A percentile compares a stretch with the other conserved stretches of the same genome.
These are phyloP conservation scores for Lentinula sp. DNA, from an alignment of 768 basidiomycete species.

Conservation along the genomic window DNA sequence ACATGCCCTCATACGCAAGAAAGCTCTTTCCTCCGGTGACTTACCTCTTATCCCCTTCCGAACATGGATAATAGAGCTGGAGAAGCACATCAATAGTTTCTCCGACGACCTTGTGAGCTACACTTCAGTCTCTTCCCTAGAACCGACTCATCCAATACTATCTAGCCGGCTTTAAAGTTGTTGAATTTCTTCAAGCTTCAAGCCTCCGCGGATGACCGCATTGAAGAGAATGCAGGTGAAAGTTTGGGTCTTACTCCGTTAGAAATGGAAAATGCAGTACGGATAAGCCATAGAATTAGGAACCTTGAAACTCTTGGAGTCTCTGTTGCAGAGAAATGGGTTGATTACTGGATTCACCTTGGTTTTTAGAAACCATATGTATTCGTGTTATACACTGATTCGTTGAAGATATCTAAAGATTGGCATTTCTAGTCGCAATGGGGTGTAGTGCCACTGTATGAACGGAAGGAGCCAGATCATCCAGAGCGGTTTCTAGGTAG, in stretches of 20 bases:
- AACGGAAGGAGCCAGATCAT: too few species aligned
- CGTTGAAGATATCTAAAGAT: too few species aligned
- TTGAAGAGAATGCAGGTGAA: constrained; percentile 7
- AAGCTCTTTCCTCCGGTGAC: background rate
- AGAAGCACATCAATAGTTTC: constrained; percentile 5
- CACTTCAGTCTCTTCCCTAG: background rate
- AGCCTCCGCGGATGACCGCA: constrained; percentile 11
- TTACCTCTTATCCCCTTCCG: constrained; percentile 14
- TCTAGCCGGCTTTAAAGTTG: constrained; percentile 29
- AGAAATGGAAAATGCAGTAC: constrained; percentile 19
- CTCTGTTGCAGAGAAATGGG: constrained; percentile 24
- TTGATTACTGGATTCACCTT: constrained; percentile 29
- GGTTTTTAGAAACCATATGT: constrained; percentile 12
- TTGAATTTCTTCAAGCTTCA: constrained; percentile 24
- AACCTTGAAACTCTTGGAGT: constrained; percentile 17
- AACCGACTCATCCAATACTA: background rate
- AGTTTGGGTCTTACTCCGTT: constrained; percentile 20
- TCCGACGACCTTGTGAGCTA: constrained; percentile 13
- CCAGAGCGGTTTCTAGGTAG: too few species aligned
- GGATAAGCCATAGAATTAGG: constrained; percentile 27
- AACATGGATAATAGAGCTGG: constrained; percentile 16
- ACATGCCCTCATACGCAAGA: background rate
- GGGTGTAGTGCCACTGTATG: too few species aligned
- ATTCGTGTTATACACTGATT: background rate
- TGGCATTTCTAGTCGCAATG: too few species aligned